Evolutionary conservation across 345 rosid species (phyloP), one percentile per base, ranked within the genome.

Genomic region (Dipteronia dyeriana): DNA sequence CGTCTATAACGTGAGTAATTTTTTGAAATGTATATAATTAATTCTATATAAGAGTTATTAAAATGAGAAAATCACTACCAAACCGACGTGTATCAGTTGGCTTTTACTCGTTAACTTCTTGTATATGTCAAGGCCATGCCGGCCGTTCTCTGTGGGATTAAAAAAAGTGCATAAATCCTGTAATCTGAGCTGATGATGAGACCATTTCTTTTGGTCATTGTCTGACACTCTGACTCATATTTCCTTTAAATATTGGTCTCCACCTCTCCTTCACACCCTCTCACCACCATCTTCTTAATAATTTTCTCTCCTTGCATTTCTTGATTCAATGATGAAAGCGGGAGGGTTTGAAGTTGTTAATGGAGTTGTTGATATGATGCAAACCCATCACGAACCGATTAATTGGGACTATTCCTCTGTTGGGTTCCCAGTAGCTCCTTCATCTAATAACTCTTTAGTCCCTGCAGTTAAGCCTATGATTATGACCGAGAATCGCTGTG

Each of bases 51-150:
- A 34, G 25, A 62, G 45, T 54, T 76, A 62, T 66, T 62, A 59
- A 59, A 59, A 64, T 53, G 67, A 63, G 62, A 77, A 82, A 80
- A 86, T 86, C 87, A 76, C 82, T 66, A 76, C 83, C 89, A 81
- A 69, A 79, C 77, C 62, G 85, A 84, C 89, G 82, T 85, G 83
- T 76, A 3, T 54, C 20, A 57, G 64, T 86, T 87, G 89, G 79
- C 76, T 16, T 59, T 59, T 82, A 83, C 71, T 26, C 29, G 47
- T 85, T 59, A 62, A 38, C 81, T 75, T 79, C 26, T 73, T 84
- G 82, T 75, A 7, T 71, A 49, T 78, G 90, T 85, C 87, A 59
- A 81, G 68, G 65, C 84, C 74, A 84, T 80, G 94, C 92, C 91
- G 94, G 94, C 92, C 90, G 47, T 4, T 80, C 79, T 70, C 8